Percentiles rank a stretch among this genome's conserved stretches.
These are phyloP conservation scores for Suhomyces kilbournensis DNA, from an alignment of 805 yeast species.

Conservation along the genomic window DNA sequence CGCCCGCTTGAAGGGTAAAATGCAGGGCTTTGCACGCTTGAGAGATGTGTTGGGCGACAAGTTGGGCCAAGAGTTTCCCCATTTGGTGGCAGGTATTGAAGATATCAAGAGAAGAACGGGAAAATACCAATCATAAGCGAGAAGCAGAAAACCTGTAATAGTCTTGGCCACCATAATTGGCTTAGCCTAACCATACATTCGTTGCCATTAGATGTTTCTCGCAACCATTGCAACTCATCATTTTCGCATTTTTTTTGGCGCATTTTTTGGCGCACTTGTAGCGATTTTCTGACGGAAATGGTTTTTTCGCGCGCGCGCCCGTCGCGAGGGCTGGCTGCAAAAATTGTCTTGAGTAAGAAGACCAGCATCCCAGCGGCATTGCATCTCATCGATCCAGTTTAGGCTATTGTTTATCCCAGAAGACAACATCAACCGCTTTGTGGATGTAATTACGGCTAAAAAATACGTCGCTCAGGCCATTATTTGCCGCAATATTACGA, in stretches of 20 bases:
- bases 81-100: slow-evolving; percentile 55
- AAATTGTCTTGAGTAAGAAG: neutral
- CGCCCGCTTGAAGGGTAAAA: slow-evolving; percentile 82
- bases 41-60: slow-evolving; percentile 66
- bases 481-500: neutral
- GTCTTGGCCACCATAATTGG: too few species aligned
- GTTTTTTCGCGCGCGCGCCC: neutral
- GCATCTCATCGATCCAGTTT: neutral
- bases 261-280: too few species aligned
- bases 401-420: neutral
- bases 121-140: too few species aligned
- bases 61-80: slow-evolving; percentile 77
- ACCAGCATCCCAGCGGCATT: neutral
- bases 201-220: too few species aligned
- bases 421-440: neutral
- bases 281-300: neutral
- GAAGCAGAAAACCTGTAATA: too few species aligned
- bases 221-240: neutral
- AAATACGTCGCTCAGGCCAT: neutral
- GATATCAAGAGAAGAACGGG: slow-evolving; percentile 51
- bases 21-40: slow-evolving; percentile 62
- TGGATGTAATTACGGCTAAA: neutral
- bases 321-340: neutral
- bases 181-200: too few species aligned
- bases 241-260: too few species aligned